Base-by-base conservation (phyloP, 228 moss, liverwort and hornwort species). In the Sphagnum magellanicum region DNA sequence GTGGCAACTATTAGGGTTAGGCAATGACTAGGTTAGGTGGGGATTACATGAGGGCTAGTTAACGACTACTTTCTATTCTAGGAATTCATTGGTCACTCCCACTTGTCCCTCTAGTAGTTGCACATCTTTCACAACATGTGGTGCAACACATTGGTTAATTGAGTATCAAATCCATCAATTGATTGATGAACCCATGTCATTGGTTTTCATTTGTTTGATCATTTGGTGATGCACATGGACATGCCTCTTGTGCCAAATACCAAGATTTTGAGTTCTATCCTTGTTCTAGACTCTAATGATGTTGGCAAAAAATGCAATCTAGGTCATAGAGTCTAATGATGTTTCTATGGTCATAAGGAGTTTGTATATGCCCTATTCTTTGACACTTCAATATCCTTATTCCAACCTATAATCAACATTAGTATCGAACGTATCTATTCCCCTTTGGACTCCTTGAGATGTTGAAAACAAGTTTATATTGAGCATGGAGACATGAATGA, bases 391-490 rank as follows among this genome's bases (percentile, higher is more conserved):
- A 4, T 13, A 48, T 15, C 16, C 49, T 49, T 4, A 11, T 10
- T 60, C 15, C 5, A 60, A 14, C 4, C 49, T 7, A 61, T 60
- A 70, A 12, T 48, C 60, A 9, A 47, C 16, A 10, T 48, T 6
- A 13, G 51, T 70, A 50, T 55, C 0, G 9, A 55, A 12, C 1
- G 3, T 55, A 12, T 55, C 10, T 6, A 70, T 70, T 7, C 60
- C 60, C 4, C 70, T 5, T 49, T 70, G 61, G 4, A 50, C 70
- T 10, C 60, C 60, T 60, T 49, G 55, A 5, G 15, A 70, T 46
- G 61, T 70, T 8, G 70, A 70, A 46, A 60, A 70, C 5, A 70
- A 48, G 50, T 70, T 70, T 49, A 11, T 57, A 4, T 60, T 50
- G 61, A 70, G 70, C 13, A 50, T 49, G 5, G 70, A 61, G 16